Base-by-base conservation (phyloP, 805 yeast species). In the Yamadazyma philogaea region DNA sequence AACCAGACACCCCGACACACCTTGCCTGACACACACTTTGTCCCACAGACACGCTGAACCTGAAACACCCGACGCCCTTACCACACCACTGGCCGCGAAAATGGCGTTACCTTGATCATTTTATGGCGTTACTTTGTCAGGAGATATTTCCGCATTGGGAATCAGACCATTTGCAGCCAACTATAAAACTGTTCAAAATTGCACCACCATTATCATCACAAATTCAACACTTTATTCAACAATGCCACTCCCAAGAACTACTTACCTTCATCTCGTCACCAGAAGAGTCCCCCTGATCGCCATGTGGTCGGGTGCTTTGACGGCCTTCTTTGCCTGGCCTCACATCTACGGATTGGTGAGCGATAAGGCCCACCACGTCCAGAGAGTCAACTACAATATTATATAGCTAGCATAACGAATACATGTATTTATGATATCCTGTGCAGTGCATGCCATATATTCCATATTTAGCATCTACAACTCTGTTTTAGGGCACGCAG, bases 321-420 rank as follows among this genome's bases (percentile, higher is more conserved):
- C 50, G 2, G 27, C 48, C 30, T 60, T 66, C 47, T 55, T 68
- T 41, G 61, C 60, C 26, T 65, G 72, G 71, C 72, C 73, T 5
- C 70, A 64, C 37, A 49, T 54, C 15, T 48, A 48, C 51, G 56
- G 55, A 30, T 50, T 47, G 12, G 45, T 38, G 8, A 50, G 57
- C 34, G 61, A 66, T 49, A 59, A 39, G 31, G 36, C 38, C 34
- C 47, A 60, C 45, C 30, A 58, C 34, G 70, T 52, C 15, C 71
- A 14, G 38, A 47, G 8, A 61, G 53, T 45, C 64, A 37, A 32
- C 40, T 14, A 21, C 17, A 41, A 35, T n/a, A 17, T 32, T 32
- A 26, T 37, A 12, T 33, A 37, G 19, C 37, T 12, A 19, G n/a
- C n/a, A n/a, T n/a, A n/a, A n/a, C n/a, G n/a, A n/a, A n/a, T n/a